Conservation (phyloP, 352 stramenopile species). For the Pythium coloratum region DNA sequence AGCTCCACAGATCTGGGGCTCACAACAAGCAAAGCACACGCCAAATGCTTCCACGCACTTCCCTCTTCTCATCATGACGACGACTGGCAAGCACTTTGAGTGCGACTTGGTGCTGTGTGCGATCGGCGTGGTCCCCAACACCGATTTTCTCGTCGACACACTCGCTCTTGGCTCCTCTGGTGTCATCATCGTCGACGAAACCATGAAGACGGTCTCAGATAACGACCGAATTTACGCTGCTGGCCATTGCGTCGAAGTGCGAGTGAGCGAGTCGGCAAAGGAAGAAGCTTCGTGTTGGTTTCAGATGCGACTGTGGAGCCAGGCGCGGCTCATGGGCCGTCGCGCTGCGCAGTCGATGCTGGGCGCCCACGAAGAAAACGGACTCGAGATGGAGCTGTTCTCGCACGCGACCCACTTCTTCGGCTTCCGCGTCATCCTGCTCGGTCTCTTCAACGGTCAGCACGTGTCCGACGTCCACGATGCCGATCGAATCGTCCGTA, state of each 20-base stretch:
- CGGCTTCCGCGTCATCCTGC: constrained; percentile 30
- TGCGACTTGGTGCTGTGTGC: neutral
- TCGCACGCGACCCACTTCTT: constrained; percentile 41
- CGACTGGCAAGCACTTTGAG: neutral
- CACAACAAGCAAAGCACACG: neutral
- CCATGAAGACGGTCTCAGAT: neutral
- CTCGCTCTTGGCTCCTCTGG: neutral
- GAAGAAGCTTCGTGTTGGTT: constrained; percentile 2
- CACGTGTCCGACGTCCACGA: constrained; percentile 8
- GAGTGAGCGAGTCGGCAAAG: neutral
- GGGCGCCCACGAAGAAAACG: constrained; percentile 28
- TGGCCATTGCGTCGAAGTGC: constrained; percentile 8
- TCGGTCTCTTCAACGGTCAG: constrained; percentile 41
- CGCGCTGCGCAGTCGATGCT: constrained; percentile 34
- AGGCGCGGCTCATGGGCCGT: constrained; percentile 7
- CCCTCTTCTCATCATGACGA: neutral
- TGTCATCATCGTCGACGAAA: neutral
- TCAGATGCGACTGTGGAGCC: constrained; percentile 16
- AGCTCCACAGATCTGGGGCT: neutral
- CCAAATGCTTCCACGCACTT: neutral
- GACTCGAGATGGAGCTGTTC: constrained; percentile 36
- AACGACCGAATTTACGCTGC: constrained; percentile 1
- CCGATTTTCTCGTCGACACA: neutral
- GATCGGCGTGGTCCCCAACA: neutral
- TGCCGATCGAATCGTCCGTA: constrained; percentile 8